Evolutionary conservation across 2,329 filamentous ascomycete genomes (phyloP).

Genomic region (Fusarium torulosum): DNA sequence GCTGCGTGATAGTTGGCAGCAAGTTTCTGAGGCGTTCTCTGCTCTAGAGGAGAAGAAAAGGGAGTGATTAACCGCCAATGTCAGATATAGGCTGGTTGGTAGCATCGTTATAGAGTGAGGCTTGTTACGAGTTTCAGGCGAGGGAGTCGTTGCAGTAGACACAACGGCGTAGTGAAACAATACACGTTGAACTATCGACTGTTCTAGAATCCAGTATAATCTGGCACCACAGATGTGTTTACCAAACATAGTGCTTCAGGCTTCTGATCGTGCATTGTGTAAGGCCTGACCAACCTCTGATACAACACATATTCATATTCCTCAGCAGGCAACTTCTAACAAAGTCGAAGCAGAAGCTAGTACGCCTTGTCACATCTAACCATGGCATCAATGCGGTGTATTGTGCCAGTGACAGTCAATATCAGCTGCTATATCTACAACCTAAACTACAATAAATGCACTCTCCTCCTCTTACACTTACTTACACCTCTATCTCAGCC

Average conservation of each 20-base stretch:
- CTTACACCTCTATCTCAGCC: not conserved
- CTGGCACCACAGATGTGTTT: not conserved
- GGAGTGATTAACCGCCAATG: slow-evolving; percentile 21
- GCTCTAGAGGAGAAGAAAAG: slow-evolving; percentile 45
- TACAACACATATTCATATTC: not conserved
- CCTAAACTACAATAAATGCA: too few species aligned
- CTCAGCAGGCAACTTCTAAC: not conserved
- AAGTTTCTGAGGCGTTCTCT: slow-evolving; percentile 47
- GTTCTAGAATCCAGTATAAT: not conserved
- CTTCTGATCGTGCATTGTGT: not conserved
- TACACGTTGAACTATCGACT: not conserved
- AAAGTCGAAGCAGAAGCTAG: not conserved
- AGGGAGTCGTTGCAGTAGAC: not conserved
- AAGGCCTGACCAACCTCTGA: not conserved
- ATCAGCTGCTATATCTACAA: too few species aligned
- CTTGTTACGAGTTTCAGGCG: not conserved
- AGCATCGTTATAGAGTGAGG: not conserved
- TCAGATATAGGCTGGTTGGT: not conserved
- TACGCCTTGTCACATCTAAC: slow-evolving; percentile 3
- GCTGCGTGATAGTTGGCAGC: slow-evolving; percentile 51
- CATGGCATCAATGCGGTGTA: not conserved
- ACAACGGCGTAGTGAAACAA: slow-evolving; percentile 1
- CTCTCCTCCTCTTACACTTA: not conserved
- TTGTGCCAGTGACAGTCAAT: too few species aligned
- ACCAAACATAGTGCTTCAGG: not conserved